Conservation (phyloP, 2,329 filamentous ascomycete genomes). For the Ascocoryne sarcoides region DNA sequence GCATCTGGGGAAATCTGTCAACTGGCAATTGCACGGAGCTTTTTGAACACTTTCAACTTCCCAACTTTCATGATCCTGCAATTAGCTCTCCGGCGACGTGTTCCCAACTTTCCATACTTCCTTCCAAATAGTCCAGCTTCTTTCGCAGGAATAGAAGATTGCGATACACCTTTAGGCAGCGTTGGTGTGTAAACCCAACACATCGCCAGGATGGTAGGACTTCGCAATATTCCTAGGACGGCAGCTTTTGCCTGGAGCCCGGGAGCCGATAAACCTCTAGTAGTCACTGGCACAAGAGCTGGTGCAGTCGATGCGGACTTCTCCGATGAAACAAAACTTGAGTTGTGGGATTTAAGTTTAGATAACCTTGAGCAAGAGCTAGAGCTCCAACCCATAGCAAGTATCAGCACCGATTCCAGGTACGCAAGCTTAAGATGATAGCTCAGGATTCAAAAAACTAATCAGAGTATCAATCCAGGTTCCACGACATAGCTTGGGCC, state of each 20-base stretch:
- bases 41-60: background rate
- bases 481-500: constrained; percentile 96
- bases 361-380: constrained; percentile 66
- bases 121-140: background rate
- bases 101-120: background rate
- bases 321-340: constrained; percentile 91
- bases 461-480: constrained; percentile 44
- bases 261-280: constrained; percentile 64
- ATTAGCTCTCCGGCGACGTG: background rate
- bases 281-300: constrained; percentile 89
- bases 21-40: background rate
- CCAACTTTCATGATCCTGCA: background rate
- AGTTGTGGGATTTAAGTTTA: constrained; percentile 89
- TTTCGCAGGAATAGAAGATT: background rate
- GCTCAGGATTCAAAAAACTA: background rate
- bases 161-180: background rate
- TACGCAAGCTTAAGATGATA: constrained; percentile 33
- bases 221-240: constrained; percentile 93
- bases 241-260: constrained; percentile 97
- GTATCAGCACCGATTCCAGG: constrained; percentile 84
- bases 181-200: constrained; percentile 3
- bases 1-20: background rate
- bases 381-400: constrained; percentile 79
- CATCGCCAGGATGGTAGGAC: constrained; percentile 66
- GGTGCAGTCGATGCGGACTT: constrained; percentile 96